Base-by-base conservation (phyloP, 768 basidiomycete species). In the Tephrocybe sp. region DNA sequence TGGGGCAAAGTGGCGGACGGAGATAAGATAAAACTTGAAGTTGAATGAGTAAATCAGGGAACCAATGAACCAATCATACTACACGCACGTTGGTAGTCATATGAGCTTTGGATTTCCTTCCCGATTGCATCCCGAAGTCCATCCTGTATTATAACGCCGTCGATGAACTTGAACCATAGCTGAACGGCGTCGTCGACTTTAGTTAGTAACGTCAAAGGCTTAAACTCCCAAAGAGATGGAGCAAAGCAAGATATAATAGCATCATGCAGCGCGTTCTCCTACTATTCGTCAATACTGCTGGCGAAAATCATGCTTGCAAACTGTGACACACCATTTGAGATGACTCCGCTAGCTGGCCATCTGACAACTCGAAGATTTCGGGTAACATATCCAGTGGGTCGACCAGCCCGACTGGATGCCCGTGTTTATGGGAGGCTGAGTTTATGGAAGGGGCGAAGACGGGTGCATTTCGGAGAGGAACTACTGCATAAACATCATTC, bases 321-420 rank as follows among this genome's bases (percentile, higher is more conserved):
- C 25, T 22, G 16, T 40, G 39, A 45, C 42, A 27, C 48, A 56
- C 60, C 16, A 55, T 38, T 11, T 48, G 55, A 44, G 43, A 40
- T 24, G 39, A 43, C 7, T 39, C 42, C 4, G 15, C 33, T 22
- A 52, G 44, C 23, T 23, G 11, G 16, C 45, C 43, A 43, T 63
- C 48, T n/a, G 55, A 53, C 15, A 71, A 52, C 33, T 74, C 68
- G 49, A 70, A 77, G 22, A 75, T 58, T 25, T 64, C 65, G 1
- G 77, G 75, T 15, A 73, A 46, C 78, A 82, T 81, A 57, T 82
- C 80, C n/a, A 81, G 63, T 4, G 80, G 80, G 56, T 82, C 79
- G 9, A 80, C 62, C 16, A 81, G 70, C 24, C 73, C 76, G 29
- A 81, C 70, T 10, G 62, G 57, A 11, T 61, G 59, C 16, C 75